Evolutionary conservation across 2,329 filamentous ascomycete species (phyloP).

Genomic region (Nannizzia gypsea): DNA sequence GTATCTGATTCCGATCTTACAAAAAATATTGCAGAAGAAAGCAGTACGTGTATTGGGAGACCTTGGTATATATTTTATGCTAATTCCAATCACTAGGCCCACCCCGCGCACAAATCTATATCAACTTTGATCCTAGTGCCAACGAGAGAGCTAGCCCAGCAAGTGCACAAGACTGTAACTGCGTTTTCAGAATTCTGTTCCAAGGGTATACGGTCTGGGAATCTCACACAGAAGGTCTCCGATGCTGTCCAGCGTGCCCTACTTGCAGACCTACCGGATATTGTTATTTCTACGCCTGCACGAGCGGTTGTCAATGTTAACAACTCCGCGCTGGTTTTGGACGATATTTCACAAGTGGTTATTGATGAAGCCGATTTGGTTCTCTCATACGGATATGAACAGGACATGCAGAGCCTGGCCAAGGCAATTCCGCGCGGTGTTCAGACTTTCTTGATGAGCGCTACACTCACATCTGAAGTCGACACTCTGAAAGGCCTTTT

Average conservation of each 20-base stretch:
- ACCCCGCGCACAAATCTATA: constrained; percentile 38
- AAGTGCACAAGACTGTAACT: constrained; percentile 69
- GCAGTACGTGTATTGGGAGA: constrained; percentile 33
- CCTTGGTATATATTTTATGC: not conserved
- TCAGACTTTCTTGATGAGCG: constrained; percentile 88
- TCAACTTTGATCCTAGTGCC: constrained; percentile 84
- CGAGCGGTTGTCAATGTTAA: constrained; percentile 68
- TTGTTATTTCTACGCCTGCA: constrained; percentile 85
- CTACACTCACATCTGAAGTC: constrained; percentile 78
- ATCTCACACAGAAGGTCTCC: constrained; percentile 81
- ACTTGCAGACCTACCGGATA: constrained; percentile 72
- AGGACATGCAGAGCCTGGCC: constrained; percentile 71
- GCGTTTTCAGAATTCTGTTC: constrained; percentile 71
- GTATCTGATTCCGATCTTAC: constrained; percentile 79
- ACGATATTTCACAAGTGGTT: constrained; percentile 63
- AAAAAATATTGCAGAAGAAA: constrained; percentile 71
- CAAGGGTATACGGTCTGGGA: constrained; percentile 69
- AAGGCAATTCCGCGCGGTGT: constrained; percentile 69
- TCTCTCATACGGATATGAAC: constrained; percentile 84
- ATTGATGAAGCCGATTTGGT: constrained; percentile 93
- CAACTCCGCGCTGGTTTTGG: constrained; percentile 56
- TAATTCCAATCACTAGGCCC: constrained; percentile 52
- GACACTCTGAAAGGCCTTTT: constrained; percentile 77
- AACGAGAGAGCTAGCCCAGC: constrained; percentile 84
- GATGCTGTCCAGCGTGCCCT: constrained; percentile 79